Evolutionary conservation across 768 basidiomycete species (phyloP).

Genomic region (Russula griseocarnosa): DNA sequence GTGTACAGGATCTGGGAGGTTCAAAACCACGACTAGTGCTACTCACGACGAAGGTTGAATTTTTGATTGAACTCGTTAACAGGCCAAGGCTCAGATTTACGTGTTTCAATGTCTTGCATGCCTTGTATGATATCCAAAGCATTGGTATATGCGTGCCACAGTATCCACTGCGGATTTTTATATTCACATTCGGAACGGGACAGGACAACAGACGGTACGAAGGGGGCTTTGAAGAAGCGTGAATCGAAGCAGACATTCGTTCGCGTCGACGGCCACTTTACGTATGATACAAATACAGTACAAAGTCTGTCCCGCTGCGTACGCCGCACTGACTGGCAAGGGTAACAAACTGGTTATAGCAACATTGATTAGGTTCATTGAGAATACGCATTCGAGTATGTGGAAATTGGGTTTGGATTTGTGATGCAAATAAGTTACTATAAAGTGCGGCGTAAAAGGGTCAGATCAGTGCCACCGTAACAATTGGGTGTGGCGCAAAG

Average conservation of each 20-base stretch:
- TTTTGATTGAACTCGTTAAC: not conserved
- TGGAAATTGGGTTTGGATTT: conserved; percentile 6
- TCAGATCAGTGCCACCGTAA: not conserved
- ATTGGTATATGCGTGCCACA: not conserved
- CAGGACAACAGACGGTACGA: not conserved
- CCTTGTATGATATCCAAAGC: not conserved
- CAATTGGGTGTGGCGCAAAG: not conserved
- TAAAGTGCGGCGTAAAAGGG: conserved; percentile 4
- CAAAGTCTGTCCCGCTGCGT: conserved; percentile 10
- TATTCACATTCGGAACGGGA: not conserved
- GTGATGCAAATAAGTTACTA: conserved; percentile 21
- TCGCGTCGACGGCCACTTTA: conserved; percentile 5
- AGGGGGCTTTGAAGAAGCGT: not conserved
- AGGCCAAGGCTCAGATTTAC: not conserved
- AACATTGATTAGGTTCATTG: conserved; percentile 5
- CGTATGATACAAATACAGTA: conserved; percentile 19
- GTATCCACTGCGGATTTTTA: not conserved
- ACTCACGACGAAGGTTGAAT: not conserved
- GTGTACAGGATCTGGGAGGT: conserved; percentile 16
- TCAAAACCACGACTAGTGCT: not conserved
- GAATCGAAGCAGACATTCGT: not conserved
- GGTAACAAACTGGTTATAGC: conserved; percentile 12
- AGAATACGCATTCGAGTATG: not conserved
- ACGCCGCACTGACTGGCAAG: conserved; percentile 1
- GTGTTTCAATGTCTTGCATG: no score